These are phyloP conservation scores for Kwoniella shivajii DNA, from an alignment of 1,284 basidiomycete genomes.

Conservation along the genomic window DNA sequence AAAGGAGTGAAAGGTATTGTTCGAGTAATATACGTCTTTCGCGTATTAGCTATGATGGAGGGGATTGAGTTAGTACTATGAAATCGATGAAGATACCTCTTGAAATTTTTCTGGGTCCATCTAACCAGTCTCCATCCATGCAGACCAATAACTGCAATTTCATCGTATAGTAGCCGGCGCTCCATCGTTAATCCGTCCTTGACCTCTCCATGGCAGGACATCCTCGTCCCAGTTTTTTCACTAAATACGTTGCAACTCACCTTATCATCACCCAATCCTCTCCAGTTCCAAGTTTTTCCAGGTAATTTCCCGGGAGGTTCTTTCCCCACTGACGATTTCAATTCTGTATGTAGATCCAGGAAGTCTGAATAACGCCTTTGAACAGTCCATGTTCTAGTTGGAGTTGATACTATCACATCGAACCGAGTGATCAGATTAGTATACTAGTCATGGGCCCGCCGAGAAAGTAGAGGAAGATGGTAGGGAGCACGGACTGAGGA, in stretches of 20 bases:
- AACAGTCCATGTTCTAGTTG: constrained; percentile 80
- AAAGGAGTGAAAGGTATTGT: constrained; percentile 79
- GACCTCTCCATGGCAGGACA: no score
- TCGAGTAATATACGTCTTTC: constrained; percentile 77
- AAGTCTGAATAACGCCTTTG: constrained; percentile 94
- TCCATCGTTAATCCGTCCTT: neutral
- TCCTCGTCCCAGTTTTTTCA: no score
- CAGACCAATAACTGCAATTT: no score
- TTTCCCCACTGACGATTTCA: constrained; percentile 69
- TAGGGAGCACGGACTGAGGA: neutral
- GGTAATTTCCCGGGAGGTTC: constrained; percentile 76
- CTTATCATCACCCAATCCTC: constrained; percentile 50
- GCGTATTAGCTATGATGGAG: constrained; percentile 56
- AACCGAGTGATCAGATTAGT: neutral
- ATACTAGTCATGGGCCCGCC: neutral
- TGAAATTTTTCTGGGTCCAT: no score
- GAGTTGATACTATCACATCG: constrained; percentile 52
- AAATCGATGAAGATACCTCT: neutral
- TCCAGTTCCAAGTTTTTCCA: constrained; percentile 73
- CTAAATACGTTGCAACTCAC: constrained; percentile 32
- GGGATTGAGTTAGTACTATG: no score
- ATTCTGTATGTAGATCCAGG: constrained; percentile 77
- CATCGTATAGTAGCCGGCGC: neutral
- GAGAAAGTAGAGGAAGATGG: neutral
- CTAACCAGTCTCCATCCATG: no score